These are phyloP conservation scores for Arachnopeziza araneosa DNA, from an alignment of 2,329 filamentous ascomycete genomes.

Conservation along the genomic window DNA sequence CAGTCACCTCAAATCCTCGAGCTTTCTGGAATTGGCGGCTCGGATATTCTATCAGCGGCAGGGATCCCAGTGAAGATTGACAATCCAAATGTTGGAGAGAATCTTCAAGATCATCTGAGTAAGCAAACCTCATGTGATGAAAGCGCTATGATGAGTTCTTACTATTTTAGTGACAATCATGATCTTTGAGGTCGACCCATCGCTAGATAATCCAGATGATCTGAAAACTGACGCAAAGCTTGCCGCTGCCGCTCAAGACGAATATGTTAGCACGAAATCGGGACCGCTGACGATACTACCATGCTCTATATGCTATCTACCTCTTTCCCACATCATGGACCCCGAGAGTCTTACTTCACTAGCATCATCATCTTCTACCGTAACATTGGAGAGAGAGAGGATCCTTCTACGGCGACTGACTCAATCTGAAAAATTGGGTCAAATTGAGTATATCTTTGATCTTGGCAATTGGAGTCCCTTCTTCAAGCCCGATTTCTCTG, in stretches of 20 bases:
- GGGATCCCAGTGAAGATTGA: constrained; percentile 15
- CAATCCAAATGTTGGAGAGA: constrained; percentile 21
- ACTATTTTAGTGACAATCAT: background rate
- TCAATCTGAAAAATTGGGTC: background rate
- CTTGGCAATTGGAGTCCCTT: background rate
- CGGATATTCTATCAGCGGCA: constrained; percentile 8
- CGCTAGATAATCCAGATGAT: background rate
- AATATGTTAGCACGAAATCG: background rate
- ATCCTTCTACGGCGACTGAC: background rate
- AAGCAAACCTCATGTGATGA: background rate
- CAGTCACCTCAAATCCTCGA: constrained; percentile 30
- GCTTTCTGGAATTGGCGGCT: constrained; percentile 28
- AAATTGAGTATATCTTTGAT: constrained; percentile 5
- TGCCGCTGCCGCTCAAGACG: background rate
- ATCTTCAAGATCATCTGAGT: constrained; percentile 15
- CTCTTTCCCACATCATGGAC: background rate
- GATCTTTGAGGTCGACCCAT: constrained; percentile 1
- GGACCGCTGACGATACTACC: constrained; percentile 1
- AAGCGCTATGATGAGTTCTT: background rate
- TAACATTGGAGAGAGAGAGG: background rate
- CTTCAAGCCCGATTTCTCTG: background rate
- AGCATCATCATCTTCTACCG: background rate
- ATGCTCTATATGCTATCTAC: background rate
- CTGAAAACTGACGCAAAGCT: background rate
- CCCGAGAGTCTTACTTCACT: background rate